Evolutionary conservation across 352 stramenopile species (phyloP).

Genomic region (Pythium folliculosum): DNA sequence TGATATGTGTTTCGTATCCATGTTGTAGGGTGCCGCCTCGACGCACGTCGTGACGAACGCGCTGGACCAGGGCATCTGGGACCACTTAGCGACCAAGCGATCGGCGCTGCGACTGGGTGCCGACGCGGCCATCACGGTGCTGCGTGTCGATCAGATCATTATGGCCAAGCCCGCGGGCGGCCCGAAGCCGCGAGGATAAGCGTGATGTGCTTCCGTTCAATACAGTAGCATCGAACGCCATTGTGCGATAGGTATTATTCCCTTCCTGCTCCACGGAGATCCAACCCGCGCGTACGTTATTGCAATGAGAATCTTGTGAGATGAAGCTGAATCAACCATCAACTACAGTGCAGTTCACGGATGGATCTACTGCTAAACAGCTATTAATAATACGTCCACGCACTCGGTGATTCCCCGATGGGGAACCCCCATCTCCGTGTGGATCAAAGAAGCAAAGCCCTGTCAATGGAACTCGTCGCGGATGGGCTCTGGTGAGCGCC

Average conservation of each 20-base stretch:
- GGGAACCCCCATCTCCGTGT: no score
- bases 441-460: no score
- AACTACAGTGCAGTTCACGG: no score
- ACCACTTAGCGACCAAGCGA: conserved; percentile 96
- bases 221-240: conserved; percentile 19
- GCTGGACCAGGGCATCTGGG: conserved; percentile 81
- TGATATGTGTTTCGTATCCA: not conserved
- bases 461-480: no score
- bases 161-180: conserved; percentile 97
- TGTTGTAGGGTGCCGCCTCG: conserved; percentile 61
- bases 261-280: not conserved
- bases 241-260: conserved; percentile 28
- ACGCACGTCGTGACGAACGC: conserved; percentile 82
- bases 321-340: no score
- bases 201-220: conserved; percentile 9
- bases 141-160: conserved; percentile 99
- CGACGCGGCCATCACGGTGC: conserved; percentile 97
- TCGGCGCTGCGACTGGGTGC: conserved; percentile 96
- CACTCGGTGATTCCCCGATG: no score
- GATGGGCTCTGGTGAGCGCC: no score
- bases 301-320: no score
- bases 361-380: no score
- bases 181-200: conserved; percentile 91
- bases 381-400: no score
- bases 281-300: no score